Evolutionary conservation across 148 eudicot species (phyloP), one percentile per base, ranked within the genome.

Genomic region (Fallopia convolvulus): DNA sequence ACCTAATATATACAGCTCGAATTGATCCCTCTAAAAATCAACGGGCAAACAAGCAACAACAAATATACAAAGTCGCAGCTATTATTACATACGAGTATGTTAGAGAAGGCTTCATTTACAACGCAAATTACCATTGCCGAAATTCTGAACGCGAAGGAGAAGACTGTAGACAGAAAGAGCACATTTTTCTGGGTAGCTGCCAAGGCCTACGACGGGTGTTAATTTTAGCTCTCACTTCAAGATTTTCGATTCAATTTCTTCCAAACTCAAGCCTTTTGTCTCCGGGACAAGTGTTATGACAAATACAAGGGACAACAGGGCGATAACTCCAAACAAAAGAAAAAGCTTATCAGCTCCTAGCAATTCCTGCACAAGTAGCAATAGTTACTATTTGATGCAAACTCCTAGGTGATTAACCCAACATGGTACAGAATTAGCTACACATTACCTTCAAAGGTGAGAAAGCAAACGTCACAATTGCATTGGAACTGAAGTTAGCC

Each of bases 201-300:
- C n/a, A n/a, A n/a, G n/a, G n/a, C n/a, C n/a, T n/a, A 26, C 30
- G 30, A 70, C 44, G 13, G 46, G 6, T 70, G 73, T 36, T 12
- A 44, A 44, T 70, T 32, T 14, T 70, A 70, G 20, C 55, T 42
- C 76, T 91, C 88, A 94, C 84, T 91, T 92, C 87, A 87, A 84
- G 46, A 95, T 77, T 78, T 92, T 91, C 8, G 91, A 78, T 81
- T 95, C 99, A 39, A 95, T 95, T 78, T 95, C 99, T 88, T 96
- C 99, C 89, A 96, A 86, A 81, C 90, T 93, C 82, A 96, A 85
- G 78, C 99, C 99, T 83, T 96, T 96, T 20, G 99, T 96, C 86
- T 93, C 99, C 0, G 99, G 99, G 32, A 96, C 97, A 46, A 74
- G 15, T 7, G 85, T 13, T 44, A 89, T 44, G 49, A 90, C 91